Base-by-base conservation (phyloP, 2,329 filamentous ascomycete genomes). In the Ophioceras dolichostomum region DNA sequence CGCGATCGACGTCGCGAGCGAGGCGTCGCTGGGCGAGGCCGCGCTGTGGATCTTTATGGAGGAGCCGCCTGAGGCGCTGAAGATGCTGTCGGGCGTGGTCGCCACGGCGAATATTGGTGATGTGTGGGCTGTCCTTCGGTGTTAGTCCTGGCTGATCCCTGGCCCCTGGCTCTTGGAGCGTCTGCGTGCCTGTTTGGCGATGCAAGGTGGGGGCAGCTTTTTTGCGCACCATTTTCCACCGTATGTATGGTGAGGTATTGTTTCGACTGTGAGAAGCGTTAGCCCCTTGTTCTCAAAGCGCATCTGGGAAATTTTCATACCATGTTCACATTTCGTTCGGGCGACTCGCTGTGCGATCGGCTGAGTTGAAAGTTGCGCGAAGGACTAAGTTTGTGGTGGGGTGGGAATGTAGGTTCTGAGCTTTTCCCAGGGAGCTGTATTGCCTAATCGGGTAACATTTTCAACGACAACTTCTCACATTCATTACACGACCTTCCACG, bases 191-290 rank as follows among this genome's bases (percentile, higher is more conserved):
- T 52, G 55, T 21, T 29, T 14, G 28, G 19, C 32, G 33, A 37
- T 18, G 14, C 17, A 30, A 18, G 17, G 9, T n/a, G n/a, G n/a
- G n/a, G n/a, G n/a, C n/a, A n/a, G n/a, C 17, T 32, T 10, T 18
- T 17, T n/a, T 12, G 37, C 38, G 17, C 57, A 85, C 85, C 87
- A 66, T 87, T 75, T 56, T 94, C 83, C 57, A 94, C 76, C 31
- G 87, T 89, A 59, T 94, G 85, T 47, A 83, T 82, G 52, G 89
- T 93, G 44, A 98, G 74, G 58, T 95, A 98, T 79, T 96, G 91
- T 67, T 96, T 96, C 39, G 91, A 98, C 91, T 95, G 42, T 2
- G 41, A 13, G n/a, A 5, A 14, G 18, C n/a, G n/a, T n/a, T n/a
- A n/a, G n/a, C n/a, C n/a, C n/a, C n/a, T n/a, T n/a, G n/a, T n/a